A percentile compares a stretch with the other conserved stretches of the same genome.
These are phyloP conservation scores for Backusella luteola DNA, from an alignment of 192 early-diverging fungal genomes.

Conservation along the genomic window DNA sequence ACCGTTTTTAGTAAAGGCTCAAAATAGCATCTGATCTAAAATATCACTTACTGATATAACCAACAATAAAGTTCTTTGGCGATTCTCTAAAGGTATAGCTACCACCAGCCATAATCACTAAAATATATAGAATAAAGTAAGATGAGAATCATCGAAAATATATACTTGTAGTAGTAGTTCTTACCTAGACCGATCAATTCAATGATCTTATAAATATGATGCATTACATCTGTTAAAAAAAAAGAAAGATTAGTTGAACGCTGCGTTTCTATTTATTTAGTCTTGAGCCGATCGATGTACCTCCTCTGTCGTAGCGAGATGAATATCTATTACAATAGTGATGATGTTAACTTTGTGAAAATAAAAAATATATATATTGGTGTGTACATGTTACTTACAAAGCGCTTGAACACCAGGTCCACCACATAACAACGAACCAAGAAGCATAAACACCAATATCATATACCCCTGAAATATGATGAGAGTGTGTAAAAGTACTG, in stretches of 20 bases:
- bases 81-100: conserved; percentile 4
- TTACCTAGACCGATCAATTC: conserved; percentile 31
- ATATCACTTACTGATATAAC: conserved; percentile 31
- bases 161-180: background rate
- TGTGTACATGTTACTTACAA: conserved; percentile 16
- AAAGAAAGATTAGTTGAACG: background rate
- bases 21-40: background rate
- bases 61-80: conserved; percentile 28
- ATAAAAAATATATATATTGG: background rate
- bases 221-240: conserved; percentile 30
- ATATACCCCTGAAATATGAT: conserved; percentile 36
- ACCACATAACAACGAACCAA: conserved; percentile 42
- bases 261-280: background rate
- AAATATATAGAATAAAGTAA: background rate
- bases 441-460: conserved; percentile 35
- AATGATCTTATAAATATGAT: conserved; percentile 37
- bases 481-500: conserved; percentile 45
- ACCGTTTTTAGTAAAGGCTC: background rate
- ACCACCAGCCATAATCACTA: conserved; percentile 34
- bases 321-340: conserved; percentile 21
- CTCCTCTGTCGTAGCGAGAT: conserved; percentile 30
- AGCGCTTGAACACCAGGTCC: conserved; percentile 39
- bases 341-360: background rate
- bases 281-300: background rate
- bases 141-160: background rate